These are phyloP conservation scores for Blumeriella jaapii DNA, from an alignment of 2,329 filamentous ascomycete species.

Conservation along the genomic window DNA sequence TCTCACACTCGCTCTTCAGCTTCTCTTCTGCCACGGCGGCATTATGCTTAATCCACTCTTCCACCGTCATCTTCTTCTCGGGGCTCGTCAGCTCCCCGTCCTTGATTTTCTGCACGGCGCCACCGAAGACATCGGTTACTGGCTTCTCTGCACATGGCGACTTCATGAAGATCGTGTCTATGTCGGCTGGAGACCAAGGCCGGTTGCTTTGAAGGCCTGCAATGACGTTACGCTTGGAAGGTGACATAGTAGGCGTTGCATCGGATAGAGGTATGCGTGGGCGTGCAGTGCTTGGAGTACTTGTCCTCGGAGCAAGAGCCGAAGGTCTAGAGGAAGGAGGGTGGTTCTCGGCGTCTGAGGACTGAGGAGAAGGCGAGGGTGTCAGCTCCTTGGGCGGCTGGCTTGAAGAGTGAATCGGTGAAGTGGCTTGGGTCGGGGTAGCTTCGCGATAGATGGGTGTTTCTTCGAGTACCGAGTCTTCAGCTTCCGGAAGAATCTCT, in stretches of 20 bases:
- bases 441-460: conserved; percentile 1
- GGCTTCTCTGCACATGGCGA: conserved; percentile 29
- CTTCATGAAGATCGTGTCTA: conserved; percentile 56
- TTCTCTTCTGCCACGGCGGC: conserved; percentile 70
- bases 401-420: conserved; percentile 30
- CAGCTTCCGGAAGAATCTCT: background rate
- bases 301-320: conserved; percentile 18
- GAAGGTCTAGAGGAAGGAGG: conserved; percentile 56
- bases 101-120: conserved; percentile 36
- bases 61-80: conserved; percentile 84
- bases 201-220: conserved; percentile 43
- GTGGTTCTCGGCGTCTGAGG: conserved; percentile 70
- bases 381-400: conserved; percentile 43
- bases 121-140: conserved; percentile 25
- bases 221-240: conserved; percentile 47
- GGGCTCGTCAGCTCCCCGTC: conserved; percentile 55
- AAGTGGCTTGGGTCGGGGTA: conserved; percentile 4
- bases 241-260: conserved; percentile 39
- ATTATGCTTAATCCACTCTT: conserved; percentile 82
- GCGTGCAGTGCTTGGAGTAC: conserved; percentile 20
- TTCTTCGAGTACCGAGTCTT: conserved; percentile 1
- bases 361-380: conserved; percentile 59
- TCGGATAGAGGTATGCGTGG: conserved; percentile 38
- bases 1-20: conserved; percentile 70
- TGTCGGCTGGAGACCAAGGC: conserved; percentile 63